Conservation (phyloP, 345 rosid genomes). For the Pugionium cornutum region DNA sequence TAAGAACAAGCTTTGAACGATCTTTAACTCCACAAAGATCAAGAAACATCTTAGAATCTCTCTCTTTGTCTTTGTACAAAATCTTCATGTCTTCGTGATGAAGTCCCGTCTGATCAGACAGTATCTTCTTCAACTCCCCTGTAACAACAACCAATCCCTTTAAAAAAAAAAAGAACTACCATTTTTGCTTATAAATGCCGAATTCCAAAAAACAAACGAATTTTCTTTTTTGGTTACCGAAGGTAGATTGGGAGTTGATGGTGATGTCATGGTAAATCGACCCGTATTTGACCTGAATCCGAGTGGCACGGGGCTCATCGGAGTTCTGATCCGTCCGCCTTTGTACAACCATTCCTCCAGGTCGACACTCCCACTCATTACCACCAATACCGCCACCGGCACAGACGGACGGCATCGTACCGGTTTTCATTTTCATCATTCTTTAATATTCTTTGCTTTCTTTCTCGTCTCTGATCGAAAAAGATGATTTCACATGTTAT, state of each 20-base stretch:
- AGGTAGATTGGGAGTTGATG: conserved; percentile 79
- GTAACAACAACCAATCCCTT: conserved; percentile 17
- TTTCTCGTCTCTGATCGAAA: conserved; percentile 15
- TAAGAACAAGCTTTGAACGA: conserved; percentile 73
- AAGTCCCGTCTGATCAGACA: conserved; percentile 74
- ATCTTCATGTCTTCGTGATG: conserved; percentile 94
- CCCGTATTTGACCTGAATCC: conserved; percentile 81
- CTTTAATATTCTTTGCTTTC: conserved; percentile 25
- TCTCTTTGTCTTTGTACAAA: conserved; percentile 87
- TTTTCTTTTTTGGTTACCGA: conserved; percentile 52
- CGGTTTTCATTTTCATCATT: conserved; percentile 42
- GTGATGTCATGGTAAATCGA: conserved; percentile 77
- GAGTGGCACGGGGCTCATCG: conserved; percentile 71
- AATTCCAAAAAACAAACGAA: neutral
- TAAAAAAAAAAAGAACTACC: no score
- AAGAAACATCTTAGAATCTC: conserved; percentile 90
- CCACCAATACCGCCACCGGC: conserved; percentile 49
- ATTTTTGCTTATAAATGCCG: no score
- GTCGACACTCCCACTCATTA: conserved; percentile 87
- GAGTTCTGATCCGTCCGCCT: conserved; percentile 68
- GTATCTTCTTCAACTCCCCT: conserved; percentile 95
- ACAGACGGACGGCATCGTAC: conserved; percentile 36
- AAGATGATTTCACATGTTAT: conserved; percentile 33
- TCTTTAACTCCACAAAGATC: conserved; percentile 91
- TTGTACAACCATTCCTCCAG: conserved; percentile 99